These are phyloP conservation scores for Ascochyta viciae-villosae DNA, from an alignment of 2,329 filamentous ascomycete species.

Conservation along the genomic window DNA sequence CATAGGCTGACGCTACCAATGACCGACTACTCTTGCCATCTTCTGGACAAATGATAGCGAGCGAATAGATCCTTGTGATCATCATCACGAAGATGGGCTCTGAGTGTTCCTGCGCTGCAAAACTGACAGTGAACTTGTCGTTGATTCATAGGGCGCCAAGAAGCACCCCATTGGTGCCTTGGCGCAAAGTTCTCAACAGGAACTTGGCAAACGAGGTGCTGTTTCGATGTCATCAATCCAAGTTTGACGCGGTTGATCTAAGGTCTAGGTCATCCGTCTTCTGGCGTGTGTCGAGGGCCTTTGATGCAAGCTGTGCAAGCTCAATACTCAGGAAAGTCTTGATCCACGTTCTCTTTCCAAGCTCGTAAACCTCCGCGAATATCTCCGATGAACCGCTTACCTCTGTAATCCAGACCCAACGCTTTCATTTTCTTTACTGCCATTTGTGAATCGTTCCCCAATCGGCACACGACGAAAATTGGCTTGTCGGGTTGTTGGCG, in stretches of 20 bases:
- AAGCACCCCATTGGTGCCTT: background rate
- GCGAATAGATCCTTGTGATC: background rate
- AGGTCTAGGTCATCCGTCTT: background rate
- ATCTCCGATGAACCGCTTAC: slow-evolving; percentile 70
- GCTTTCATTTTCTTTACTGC: slow-evolving; percentile 71
- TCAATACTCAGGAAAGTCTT: slow-evolving; percentile 63
- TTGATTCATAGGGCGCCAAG: background rate
- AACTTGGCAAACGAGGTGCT: too few species aligned
- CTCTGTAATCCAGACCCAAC: slow-evolving; percentile 60
- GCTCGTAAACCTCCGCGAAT: slow-evolving; percentile 74
- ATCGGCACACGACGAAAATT: slow-evolving; percentile 75
- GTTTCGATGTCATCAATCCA: background rate
- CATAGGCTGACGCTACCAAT: background rate
- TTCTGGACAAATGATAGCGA: background rate
- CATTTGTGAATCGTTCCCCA: slow-evolving; percentile 81
- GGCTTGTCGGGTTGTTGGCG: slow-evolving; percentile 51
- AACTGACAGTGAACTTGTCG: background rate
- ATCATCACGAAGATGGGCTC: background rate
- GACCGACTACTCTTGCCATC: background rate
- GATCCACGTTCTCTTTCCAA: slow-evolving; percentile 74
- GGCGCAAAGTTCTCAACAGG: too few species aligned
- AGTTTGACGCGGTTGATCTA: background rate
- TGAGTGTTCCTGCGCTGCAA: background rate
- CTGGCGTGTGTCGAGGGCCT: background rate
- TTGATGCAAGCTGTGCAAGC: background rate